Conservation (phyloP, 2,329 filamentous ascomycete genomes). For the Sclerotinia trifoliorum region DNA sequence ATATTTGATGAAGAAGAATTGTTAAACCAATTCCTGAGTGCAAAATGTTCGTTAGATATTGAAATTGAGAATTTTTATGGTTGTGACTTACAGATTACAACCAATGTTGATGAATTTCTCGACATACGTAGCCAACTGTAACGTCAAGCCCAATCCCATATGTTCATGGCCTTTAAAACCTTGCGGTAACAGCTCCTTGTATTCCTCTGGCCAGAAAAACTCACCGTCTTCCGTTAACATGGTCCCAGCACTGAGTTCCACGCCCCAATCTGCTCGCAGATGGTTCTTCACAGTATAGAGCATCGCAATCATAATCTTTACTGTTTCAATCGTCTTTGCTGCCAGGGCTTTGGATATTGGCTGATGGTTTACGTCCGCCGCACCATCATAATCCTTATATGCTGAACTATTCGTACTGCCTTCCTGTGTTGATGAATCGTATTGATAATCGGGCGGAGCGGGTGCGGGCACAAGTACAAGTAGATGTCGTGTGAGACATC, state of each 20-base stretch:
- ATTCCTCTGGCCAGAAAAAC: constrained; percentile 46
- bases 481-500: constrained; percentile 58
- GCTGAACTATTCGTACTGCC: constrained; percentile 20
- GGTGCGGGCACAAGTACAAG: constrained; percentile 42
- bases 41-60: constrained; percentile 6
- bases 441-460: constrained; percentile 30
- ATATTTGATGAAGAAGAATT: constrained; percentile 58
- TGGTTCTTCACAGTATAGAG: constrained; percentile 65
- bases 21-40: constrained; percentile 54
- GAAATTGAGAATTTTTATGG: not conserved
- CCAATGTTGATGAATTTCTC: constrained; percentile 60
- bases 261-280: constrained; percentile 60
- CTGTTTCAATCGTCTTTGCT: constrained; percentile 54
- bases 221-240: constrained; percentile 38
- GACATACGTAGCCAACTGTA: constrained; percentile 60
- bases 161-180: constrained; percentile 55
- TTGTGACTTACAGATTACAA: constrained; percentile 42
- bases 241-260: constrained; percentile 40
- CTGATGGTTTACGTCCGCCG: not conserved
- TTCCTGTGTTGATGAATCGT: constrained; percentile 28
- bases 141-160: constrained; percentile 56
- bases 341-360: constrained; percentile 32
- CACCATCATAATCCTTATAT: constrained; percentile 20
- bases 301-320: constrained; percentile 59
- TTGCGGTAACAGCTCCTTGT: constrained; percentile 49